Evolutionary conservation across 306 rosid genomes (phyloP), one percentile per base, ranked within the genome.

Genomic region (Pyrus bretschneideri): DNA sequence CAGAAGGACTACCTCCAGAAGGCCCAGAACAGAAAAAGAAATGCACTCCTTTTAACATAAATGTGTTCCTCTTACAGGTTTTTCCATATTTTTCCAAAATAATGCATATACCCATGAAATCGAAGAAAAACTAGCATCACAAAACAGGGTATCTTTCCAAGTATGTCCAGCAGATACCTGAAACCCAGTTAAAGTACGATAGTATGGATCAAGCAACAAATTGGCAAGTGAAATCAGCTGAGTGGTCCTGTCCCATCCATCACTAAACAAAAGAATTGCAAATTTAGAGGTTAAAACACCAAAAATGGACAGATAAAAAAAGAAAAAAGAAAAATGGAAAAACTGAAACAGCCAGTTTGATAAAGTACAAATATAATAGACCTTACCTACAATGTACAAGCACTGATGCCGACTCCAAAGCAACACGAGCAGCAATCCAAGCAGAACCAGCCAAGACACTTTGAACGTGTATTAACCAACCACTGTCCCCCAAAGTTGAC

Each of bases 181-280:
- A 87, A 95, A 95, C 77, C 99, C 99, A 9, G 71, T 31, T 76
- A 95, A 84, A 45, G 97, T 95, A 67, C 99, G 93, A 76, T 95
- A 95, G 77, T 87, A 92, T 38, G 99, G 99, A 86, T 95, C 99
- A 81, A 95, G 97, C 80, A 95, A 77, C 89, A 95, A 86, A 83
- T 82, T 88, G 80, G 99, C 96, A 79, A 95, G 97, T 44, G 99
- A 84, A 76, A 95, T 86, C 80, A 95, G 85, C 85, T 95, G 99
- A 79, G 96, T 89, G 74, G 99, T 92, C 84, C 99, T 89, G 84
- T 95, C 99, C 99, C 99, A 95, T 55, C 99, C 99, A 80, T 92
- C 99, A 89, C 99, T 95, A 76, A 73, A 79, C 55, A 77, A 73
- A 80, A 83, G 44, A 74, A 64, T 38, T 46, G 73, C 59, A 78